Evolutionary conservation across 2,329 filamentous ascomycete species (phyloP).

Genomic region (Stagonosporopsis rhizophila): DNA sequence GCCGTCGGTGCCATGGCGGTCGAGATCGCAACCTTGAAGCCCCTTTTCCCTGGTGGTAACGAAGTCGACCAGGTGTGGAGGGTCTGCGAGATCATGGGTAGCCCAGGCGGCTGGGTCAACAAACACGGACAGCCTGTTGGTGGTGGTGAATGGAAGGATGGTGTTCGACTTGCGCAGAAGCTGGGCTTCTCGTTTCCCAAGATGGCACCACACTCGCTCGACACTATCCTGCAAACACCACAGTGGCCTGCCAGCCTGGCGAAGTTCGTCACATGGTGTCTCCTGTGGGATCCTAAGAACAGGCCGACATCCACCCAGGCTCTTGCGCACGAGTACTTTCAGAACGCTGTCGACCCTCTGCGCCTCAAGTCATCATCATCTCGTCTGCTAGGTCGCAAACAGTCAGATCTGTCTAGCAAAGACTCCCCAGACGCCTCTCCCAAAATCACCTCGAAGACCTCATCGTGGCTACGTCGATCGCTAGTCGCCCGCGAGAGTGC

Average conservation of each 20-base stretch:
- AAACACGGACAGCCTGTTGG: constrained; percentile 86
- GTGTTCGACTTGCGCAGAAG: constrained; percentile 89
- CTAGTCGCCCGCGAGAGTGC: constrained; percentile 79
- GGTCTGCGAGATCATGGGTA: constrained; percentile 99
- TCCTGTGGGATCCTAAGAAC: constrained; percentile 97
- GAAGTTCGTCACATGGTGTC: constrained; percentile 96
- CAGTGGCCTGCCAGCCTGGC: constrained; percentile 90
- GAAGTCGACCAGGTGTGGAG: constrained; percentile 99
- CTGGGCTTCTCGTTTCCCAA: constrained; percentile 97
- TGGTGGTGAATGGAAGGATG: constrained; percentile 97
- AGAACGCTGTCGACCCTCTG: constrained; percentile 88
- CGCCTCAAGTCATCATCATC: constrained; percentile 90
- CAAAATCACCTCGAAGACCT: constrained; percentile 78
- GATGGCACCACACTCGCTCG: constrained; percentile 98
- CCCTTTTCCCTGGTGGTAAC: constrained; percentile 94
- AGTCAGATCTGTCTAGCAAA: constrained; percentile 77
- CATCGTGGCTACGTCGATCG: constrained; percentile 92
- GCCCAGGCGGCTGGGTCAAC: constrained; percentile 97
- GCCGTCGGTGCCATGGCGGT: constrained; percentile 98
- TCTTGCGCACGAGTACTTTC: constrained; percentile 93
- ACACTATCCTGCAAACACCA: constrained; percentile 86
- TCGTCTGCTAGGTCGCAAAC: constrained; percentile 84
- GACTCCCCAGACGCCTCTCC: constrained; percentile 65
- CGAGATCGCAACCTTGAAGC: constrained; percentile 94
- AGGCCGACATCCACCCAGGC: constrained; percentile 92